Evolutionary conservation across 306 rosid species (phyloP).

Genomic region (Argentina anserina): DNA sequence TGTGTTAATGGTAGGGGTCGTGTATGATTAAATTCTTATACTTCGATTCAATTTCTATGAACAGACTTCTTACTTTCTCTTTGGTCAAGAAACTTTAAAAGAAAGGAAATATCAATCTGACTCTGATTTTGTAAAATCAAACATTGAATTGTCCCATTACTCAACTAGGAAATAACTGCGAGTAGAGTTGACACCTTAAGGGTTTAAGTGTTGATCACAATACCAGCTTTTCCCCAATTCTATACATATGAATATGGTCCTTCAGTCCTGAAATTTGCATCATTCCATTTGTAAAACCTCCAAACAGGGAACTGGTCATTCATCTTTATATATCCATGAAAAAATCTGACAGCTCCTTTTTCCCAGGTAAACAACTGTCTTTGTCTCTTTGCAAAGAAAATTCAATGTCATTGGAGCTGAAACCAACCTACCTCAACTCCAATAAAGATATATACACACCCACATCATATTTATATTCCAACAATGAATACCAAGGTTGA

Average conservation of each 20-base stretch:
- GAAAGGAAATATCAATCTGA: not conserved
- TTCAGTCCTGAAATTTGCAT: not conserved
- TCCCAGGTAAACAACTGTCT: not conserved
- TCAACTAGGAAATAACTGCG: not conserved
- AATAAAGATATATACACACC: not conserved
- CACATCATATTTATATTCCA: not conserved
- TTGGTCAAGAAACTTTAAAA: not conserved
- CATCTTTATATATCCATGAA: constrained; percentile 8
- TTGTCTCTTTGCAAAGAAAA: not conserved
- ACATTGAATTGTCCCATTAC: not conserved
- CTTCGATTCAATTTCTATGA: not conserved
- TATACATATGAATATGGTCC: not conserved
- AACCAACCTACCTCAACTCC: not conserved
- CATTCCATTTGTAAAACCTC: not conserved
- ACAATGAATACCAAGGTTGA: not conserved
- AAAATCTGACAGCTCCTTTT: not conserved
- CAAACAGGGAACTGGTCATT: not conserved
- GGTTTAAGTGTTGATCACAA: not conserved
- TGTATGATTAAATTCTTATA: not conserved
- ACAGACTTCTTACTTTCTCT: not conserved
- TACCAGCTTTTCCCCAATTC: not conserved
- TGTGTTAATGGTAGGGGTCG: not conserved
- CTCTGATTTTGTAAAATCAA: not conserved
- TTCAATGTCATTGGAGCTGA: not conserved
- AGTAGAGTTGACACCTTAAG: not conserved